A percentile compares a stretch with the other conserved stretches of the same genome.
Evolutionary conservation across 768 basidiomycete genomes (phyloP).

Genomic region (Tubosaeta sp.): DNA sequence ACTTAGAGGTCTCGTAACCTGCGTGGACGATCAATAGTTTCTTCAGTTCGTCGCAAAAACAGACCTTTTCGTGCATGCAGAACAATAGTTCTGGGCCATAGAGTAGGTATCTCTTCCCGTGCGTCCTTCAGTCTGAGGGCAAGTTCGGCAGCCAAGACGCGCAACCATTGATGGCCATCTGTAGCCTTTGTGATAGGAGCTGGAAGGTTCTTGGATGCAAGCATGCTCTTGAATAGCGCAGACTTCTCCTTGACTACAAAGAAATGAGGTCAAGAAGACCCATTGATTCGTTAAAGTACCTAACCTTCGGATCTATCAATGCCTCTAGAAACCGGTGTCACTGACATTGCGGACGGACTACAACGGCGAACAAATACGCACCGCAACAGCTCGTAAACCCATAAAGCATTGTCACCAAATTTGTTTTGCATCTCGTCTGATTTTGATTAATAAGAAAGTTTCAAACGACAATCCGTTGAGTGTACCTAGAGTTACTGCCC

Average conservation of each 20-base stretch:
- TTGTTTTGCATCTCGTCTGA: conserved; percentile 74
- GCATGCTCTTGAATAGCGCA: conserved; percentile 82
- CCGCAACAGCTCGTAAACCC: conserved; percentile 92
- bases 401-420: conserved; percentile 79
- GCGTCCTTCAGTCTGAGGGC: conserved; percentile 82
- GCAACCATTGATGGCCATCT: conserved; percentile 87
- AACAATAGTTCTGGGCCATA: conserved; percentile 93
- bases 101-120: conserved; percentile 59
- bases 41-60: background rate
- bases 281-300: conserved; percentile 1
- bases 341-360: background rate
- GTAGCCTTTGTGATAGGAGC: conserved; percentile 66
- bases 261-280: background rate
- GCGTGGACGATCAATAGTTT: conserved; percentile 2
- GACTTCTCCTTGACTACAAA: conserved; percentile 79
- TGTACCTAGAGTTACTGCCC: conserved; percentile 56
- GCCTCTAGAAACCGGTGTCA: conserved; percentile 45
- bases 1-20: conserved; percentile 66
- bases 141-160: conserved; percentile 87
- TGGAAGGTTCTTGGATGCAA: conserved; percentile 92
- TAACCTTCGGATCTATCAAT: conserved; percentile 86
- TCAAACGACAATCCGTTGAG: background rate
- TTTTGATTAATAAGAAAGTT: conserved; percentile 5
- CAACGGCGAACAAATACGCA: conserved; percentile 28
- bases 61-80: conserved; percentile 71